A percentile compares a stretch with the other conserved stretches of the same genome.
Evolutionary conservation across 768 basidiomycete genomes (phyloP).

Genomic region (Tephrocybe sp.): DNA sequence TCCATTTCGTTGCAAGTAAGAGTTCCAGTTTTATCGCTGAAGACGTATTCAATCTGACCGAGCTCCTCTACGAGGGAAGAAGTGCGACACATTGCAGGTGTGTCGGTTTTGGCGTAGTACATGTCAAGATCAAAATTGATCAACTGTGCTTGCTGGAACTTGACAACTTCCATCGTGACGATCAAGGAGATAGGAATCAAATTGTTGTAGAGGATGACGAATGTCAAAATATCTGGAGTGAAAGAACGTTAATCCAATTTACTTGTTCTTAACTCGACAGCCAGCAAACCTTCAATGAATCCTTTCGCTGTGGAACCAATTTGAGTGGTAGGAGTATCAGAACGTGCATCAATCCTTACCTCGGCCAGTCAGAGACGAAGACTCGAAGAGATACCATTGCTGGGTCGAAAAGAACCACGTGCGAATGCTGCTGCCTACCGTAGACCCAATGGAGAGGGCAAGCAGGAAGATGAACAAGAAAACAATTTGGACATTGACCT

Average conservation of each 20-base stretch:
- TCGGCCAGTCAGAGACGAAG: conserved; percentile 55
- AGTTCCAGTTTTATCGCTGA: conserved; percentile 94
- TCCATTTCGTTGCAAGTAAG: conserved; percentile 99
- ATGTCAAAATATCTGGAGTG: conserved; percentile 84
- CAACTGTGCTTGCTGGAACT: conserved; percentile 94
- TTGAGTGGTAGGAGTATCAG: conserved; percentile 3
- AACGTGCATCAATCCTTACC: conserved; percentile 39
- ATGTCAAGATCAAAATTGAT: conserved; percentile 99
- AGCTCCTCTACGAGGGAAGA: conserved; percentile 98
- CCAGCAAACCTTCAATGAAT: conserved; percentile 75
- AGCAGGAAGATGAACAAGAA: conserved; percentile 90
- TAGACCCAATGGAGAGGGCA: conserved; percentile 84
- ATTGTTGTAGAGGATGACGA: conserved; percentile 99
- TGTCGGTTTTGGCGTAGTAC: conserved; percentile 95
- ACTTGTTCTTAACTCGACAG: neutral
- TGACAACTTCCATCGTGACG: conserved; percentile 99
- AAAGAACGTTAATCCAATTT: conserved; percentile 13
- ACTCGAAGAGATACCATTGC: conserved; percentile 88
- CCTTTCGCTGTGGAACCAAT: conserved; percentile 48
- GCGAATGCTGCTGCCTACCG: conserved; percentile 88
- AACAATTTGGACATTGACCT: conserved; percentile 95
- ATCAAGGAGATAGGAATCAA: conserved; percentile 98
- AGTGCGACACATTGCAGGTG: conserved; percentile 95
- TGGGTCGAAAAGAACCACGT: conserved; percentile 84
- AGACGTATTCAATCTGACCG: conserved; percentile 96